Evolutionary conservation across 495 filamentous ascomycete species (phyloP).

Genomic region (Penicillium silybi): DNA sequence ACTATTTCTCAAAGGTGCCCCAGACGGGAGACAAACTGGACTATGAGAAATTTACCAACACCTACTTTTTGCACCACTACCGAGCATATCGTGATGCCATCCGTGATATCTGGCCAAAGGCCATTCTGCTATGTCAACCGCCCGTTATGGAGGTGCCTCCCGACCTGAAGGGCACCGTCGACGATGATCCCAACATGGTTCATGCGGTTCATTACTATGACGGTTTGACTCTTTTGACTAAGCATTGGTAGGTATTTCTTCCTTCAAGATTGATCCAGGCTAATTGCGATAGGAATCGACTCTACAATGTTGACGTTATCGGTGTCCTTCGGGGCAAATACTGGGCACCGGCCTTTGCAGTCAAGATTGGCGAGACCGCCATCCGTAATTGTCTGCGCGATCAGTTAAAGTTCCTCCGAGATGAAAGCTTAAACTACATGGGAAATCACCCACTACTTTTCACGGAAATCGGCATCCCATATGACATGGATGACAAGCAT

Average conservation of each 20-base stretch:
- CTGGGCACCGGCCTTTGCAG: conserved; percentile 77
- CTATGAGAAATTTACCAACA: conserved; percentile 82
- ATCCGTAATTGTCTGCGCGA: conserved; percentile 93
- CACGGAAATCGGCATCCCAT: conserved; percentile 95
- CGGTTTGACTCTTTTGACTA: conserved; percentile 92
- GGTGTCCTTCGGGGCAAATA: conserved; percentile 89
- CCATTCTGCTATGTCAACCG: conserved; percentile 88
- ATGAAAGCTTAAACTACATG: conserved; percentile 89
- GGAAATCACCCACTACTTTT: conserved; percentile 87
- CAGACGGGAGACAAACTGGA: conserved; percentile 64
- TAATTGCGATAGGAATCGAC: conserved; percentile 61
- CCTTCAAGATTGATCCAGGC: not conserved
- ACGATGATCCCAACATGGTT: conserved; percentile 86
- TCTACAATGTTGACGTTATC: conserved; percentile 95
- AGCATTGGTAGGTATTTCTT: conserved; percentile 68
- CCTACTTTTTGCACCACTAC: conserved; percentile 84
- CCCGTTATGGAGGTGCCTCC: conserved; percentile 91
- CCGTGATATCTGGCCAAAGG: conserved; percentile 66
- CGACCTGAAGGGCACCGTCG: conserved; percentile 75
- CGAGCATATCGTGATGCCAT: conserved; percentile 71
- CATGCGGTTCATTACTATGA: conserved; percentile 97
- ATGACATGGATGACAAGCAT: conserved; percentile 95
- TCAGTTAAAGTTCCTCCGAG: conserved; percentile 79
- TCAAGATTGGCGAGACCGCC: conserved; percentile 90
- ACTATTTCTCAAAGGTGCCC: conserved; percentile 82